A percentile compares a stretch with the other conserved stretches of the same genome.
Conservation (phyloP, 192 early-diverging fungal species). For the Obelidium mucronatum region DNA sequence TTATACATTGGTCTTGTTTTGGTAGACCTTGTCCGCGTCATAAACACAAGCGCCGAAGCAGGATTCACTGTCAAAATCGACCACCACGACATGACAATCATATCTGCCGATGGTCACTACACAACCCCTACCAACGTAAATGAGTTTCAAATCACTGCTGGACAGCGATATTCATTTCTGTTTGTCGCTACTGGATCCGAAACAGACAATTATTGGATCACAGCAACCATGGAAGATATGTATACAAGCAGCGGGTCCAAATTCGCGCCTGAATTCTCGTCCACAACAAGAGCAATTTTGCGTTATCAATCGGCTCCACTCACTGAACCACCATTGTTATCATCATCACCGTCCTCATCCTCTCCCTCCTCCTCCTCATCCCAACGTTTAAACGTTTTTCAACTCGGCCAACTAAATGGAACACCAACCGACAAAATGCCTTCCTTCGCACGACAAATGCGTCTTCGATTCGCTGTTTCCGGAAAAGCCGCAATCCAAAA, state of each 20-base stretch:
- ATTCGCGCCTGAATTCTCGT: background rate
- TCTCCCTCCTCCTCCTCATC: background rate
- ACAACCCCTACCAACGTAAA: background rate
- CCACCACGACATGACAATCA: background rate
- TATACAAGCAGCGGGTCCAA: background rate
- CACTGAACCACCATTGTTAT: background rate
- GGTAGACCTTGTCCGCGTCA: background rate
- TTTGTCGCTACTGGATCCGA: background rate
- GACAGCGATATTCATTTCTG: background rate
- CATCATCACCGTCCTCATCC: background rate
- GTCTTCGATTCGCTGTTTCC: background rate
- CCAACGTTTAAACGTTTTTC: background rate
- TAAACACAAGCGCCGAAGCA: background rate
- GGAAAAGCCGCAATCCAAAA: background rate
- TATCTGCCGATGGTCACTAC: background rate
- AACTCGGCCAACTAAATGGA: background rate
- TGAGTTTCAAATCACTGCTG: background rate
- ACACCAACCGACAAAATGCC: background rate
- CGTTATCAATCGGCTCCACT: background rate
- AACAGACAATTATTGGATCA: background rate
- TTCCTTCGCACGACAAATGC: background rate
- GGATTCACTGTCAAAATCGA: background rate
- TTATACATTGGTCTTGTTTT: background rate
- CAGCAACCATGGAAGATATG: background rate
- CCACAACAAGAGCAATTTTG: background rate